Evolutionary conservation across 2,329 filamentous ascomycete species (phyloP), one percentile per base, ranked within the genome.

Genomic region (Ophiostoma novo-ulmi): DNA sequence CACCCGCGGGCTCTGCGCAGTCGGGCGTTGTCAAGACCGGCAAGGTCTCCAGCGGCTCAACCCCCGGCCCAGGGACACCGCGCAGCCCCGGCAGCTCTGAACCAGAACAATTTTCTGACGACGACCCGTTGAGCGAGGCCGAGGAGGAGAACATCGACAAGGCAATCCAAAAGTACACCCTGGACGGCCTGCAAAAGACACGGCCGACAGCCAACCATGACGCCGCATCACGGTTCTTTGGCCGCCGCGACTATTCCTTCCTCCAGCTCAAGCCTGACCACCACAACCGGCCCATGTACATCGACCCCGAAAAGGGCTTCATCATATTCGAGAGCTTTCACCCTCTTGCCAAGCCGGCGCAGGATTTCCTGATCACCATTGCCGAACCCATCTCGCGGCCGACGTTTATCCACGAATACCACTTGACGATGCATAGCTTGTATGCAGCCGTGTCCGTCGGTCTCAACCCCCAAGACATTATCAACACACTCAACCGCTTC

Each of bases 241-340:
- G 76, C 48, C 77, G 76, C 65, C 75, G 77, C 74, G 93, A 99
- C 80, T 95, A 95, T 79, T 94, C 92, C 67, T 91, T 90, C 74
- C 85, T 97, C 52, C 83, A 87, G 52, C 83, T 97, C 74, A 98
- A 97, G 80, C 88, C 90, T 3, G 94, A 98, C 79, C 93, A 97
- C 81, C 88, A 89, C 73, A 93, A 94, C 77, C 89, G 95, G 20
- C 95, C 95, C 20, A 85, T 98, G 72, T 98, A 93, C 92, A 95
- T 99, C 75, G 93, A 97, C 61, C 92, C 93, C 2, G 84, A 90
- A 66, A 92, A 91, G 77, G 93, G 92, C 48, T 89, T 90, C 74
- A 95, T 98, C 77, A 95, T 96, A 39, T 84, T 98, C 63, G 94
- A 99, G 83, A 97, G 93, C 75, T 98, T 97, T 82, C 94, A 92